Base-by-base conservation (phyloP, 345 rosid species). In the Syzygium aqueum region DNA sequence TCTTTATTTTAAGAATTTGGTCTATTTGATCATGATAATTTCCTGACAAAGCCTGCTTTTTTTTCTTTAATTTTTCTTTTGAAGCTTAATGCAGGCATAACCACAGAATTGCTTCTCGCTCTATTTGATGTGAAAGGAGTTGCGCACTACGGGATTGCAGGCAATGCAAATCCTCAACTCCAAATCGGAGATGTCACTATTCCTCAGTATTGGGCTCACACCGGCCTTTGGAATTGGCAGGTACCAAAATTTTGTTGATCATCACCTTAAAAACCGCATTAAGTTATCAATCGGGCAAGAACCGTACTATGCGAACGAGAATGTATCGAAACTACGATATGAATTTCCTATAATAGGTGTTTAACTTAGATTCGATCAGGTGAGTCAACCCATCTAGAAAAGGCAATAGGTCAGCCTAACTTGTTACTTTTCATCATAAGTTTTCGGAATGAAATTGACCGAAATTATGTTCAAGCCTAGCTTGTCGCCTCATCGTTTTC, bases 211-310 rank as follows among this genome's bases (percentile, higher is more conserved):
- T 94, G 99, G 99, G 97, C 98, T 53, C 97, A 95, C 63, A 61
- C 92, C 11, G 95, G 94, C 30, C 98, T 95, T 21, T 95, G 99
- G 99, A 92, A 88, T 88, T 96, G 98, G 95, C 96, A 96, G 95
- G 96, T 91, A 57, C 51, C 1, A 37, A 2, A 15, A 16, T 28
- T 30, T 65, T 30, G 11, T 65, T 28, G 2, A 30, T 63, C 53
- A 53, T 53, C 78, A 0, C 23, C 78, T 30, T 17, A 17, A 17
- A 67, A 33, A 17, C 37, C 3, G 12, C 23, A 67, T 33, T 8
- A 67, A 40, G 7, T 53, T 53, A 13, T 43, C 46, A 43, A 43
- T 6, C 46, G 46, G 7, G 46, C 46, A 43, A 43, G 46, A 43
- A 43, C 46, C 7, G 46, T 6, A 43, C 46, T 43, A 43, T 43